Conservation (phyloP, 2,329 filamentous ascomycete species). For the Ustulina deusta region DNA sequence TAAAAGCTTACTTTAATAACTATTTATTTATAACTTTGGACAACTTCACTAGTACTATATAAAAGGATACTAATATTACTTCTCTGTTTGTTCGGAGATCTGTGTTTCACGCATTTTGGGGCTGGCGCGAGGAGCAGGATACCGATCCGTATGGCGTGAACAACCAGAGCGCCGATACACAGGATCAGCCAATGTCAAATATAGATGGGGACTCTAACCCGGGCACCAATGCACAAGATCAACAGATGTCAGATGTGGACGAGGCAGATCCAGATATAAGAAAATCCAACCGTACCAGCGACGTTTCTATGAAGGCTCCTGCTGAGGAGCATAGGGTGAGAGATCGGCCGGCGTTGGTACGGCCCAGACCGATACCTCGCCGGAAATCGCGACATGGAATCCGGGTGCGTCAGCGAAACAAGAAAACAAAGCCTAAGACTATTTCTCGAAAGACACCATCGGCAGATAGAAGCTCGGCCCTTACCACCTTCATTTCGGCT, state of each 20-base stretch:
- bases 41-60: constrained; percentile 9
- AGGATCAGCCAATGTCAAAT: too few species aligned
- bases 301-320: too few species aligned
- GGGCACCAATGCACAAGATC: not conserved
- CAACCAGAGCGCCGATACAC: not conserved
- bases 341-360: not conserved
- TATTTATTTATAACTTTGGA: constrained; percentile 12
- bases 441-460: not conserved
- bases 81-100: constrained; percentile 26
- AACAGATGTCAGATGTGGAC: too few species aligned
- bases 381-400: not conserved
- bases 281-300: too few species aligned
- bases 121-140: not conserved
- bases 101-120: constrained; percentile 17
- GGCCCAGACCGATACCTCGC: not conserved
- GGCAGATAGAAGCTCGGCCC: not conserved
- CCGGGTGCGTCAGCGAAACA: not conserved
- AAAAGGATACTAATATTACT: constrained; percentile 15
- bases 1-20: constrained; percentile 20
- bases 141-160: not conserved
- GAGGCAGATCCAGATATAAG: too few species aligned
- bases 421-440: not conserved
- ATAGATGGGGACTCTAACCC: not conserved
- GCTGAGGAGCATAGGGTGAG: too few species aligned
- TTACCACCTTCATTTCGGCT: not conserved